These are phyloP conservation scores for Kwoniella pini DNA, from an alignment of 768 basidiomycete genomes.

Conservation along the genomic window DNA sequence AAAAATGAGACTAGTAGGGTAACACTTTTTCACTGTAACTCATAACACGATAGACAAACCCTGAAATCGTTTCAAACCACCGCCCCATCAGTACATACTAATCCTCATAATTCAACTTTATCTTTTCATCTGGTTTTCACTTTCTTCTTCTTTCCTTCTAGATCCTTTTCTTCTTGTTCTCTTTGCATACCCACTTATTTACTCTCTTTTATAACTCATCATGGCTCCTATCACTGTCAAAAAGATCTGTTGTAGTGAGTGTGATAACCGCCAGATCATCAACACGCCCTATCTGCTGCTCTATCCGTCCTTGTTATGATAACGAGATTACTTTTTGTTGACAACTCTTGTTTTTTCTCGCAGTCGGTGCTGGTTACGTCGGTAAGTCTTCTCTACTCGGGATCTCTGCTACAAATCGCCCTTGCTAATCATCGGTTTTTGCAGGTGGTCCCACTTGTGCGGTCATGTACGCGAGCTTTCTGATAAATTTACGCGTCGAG, in stretches of 20 bases:
- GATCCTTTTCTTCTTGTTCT: neutral
- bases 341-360: neutral
- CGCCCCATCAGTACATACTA: neutral
- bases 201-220: slow-evolving; percentile 11
- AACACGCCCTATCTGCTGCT: neutral
- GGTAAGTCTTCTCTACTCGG: slow-evolving; percentile 58
- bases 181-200: slow-evolving; percentile 1
- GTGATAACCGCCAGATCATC: neutral
- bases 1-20: too few relatives aligned
- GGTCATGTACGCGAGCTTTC: slow-evolving; percentile 62
- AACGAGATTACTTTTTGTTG: neutral
- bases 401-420: neutral
- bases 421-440: slow-evolving; percentile 9
- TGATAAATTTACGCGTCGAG: slow-evolving; percentile 1
- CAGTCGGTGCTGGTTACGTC: slow-evolving; percentile 68
- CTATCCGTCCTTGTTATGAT: neutral
- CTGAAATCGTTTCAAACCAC: too few relatives aligned
- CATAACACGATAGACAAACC: too few relatives aligned
- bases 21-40: too few relatives aligned
- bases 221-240: slow-evolving; percentile 63
- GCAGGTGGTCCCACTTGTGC: slow-evolving; percentile 92
- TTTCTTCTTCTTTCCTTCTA: neutral
- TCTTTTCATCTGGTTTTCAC: neutral
- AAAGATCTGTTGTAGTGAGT: slow-evolving; percentile 87
- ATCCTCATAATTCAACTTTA: neutral